Conservation (phyloP, 805 yeast species). For the Kluyveromyces lactis region DNA sequence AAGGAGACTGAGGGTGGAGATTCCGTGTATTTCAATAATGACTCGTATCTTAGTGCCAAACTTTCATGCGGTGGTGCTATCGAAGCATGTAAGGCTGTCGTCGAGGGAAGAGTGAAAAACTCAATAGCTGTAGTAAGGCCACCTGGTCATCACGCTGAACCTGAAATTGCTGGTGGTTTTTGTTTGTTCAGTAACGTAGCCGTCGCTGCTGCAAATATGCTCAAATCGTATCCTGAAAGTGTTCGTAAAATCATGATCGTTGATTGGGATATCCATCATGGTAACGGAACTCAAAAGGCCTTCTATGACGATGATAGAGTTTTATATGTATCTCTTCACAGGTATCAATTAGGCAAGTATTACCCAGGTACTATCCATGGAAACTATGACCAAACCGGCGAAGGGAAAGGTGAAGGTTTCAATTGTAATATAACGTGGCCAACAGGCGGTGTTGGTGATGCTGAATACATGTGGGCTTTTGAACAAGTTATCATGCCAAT, state of each 20-base stretch:
- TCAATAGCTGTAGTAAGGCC: slow-evolving; percentile 94
- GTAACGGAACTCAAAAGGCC: slow-evolving; percentile 95
- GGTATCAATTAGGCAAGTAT: slow-evolving; percentile 85
- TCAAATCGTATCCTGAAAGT: slow-evolving; percentile 78
- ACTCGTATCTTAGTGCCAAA: slow-evolving; percentile 77
- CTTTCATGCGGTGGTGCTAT: slow-evolving; percentile 95
- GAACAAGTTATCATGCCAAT: slow-evolving; percentile 80
- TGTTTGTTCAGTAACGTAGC: slow-evolving; percentile 95
- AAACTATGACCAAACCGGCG: slow-evolving; percentile 72
- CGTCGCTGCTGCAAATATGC: slow-evolving; percentile 83
- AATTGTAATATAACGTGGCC: slow-evolving; percentile 94
- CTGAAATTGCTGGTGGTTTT: slow-evolving; percentile 94
- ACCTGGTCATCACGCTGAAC: slow-evolving; percentile 99
- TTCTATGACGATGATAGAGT: slow-evolving; percentile 86
- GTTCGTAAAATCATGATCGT: slow-evolving; percentile 74
- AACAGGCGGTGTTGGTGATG: slow-evolving; percentile 84
- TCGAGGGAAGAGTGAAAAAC: slow-evolving; percentile 86
- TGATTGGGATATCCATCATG: slow-evolving; percentile 99
- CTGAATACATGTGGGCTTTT: slow-evolving; percentile 90
- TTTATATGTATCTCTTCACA: slow-evolving; percentile 81
- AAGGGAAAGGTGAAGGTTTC: slow-evolving; percentile 78
- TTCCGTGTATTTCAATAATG: slow-evolving; percentile 90
- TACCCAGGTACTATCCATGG: slow-evolving; percentile 94
- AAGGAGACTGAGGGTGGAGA: slow-evolving; percentile 88
- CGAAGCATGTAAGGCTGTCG: slow-evolving; percentile 92